Base-by-base conservation (phyloP, 352 stramenopile genomes). In the Phytophthora syringae region DNA sequence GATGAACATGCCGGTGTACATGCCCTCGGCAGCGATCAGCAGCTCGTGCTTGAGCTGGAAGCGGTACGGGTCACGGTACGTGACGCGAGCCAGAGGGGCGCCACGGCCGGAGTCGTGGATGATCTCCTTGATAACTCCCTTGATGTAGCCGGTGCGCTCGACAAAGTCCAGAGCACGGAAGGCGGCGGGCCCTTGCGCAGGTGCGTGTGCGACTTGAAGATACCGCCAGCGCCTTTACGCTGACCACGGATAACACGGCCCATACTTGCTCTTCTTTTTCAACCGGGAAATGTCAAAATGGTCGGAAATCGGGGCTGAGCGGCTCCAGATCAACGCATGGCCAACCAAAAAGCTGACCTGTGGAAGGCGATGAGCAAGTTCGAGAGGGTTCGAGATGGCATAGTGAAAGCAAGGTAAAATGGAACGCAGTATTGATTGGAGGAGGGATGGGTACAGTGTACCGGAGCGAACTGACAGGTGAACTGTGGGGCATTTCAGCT, bases 1-100 rank as follows among this genome's bases (percentile, higher is more conserved):
- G 60, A 99, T 94, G 86, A 99, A 99, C 86, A 98, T 89, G 55
- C 97, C 97, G 50, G 94, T 98, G 95, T 99, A 99, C 95, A 99
- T 99, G 77, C 97, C 98, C 77, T 99, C 98, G 22, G 96, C 96
- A 49, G 97, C 97, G 56, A 99, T 85, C 65, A 99, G 89, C n/a
- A 99, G 88, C 85, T 99, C 96, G 71, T 96, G 89, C 61, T 97
- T 90, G 70, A 92, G 82, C 73, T 92, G 88, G 79, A 87, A 93
- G 83, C 70, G 94, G 84, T 97, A 97, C 58, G 88, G 87, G 79
- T 97, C 89, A 80, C 90, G 88, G 89, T 96, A 97, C 60, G 84
- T 97, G 12, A 99, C 95, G 68, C 92, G 91, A 64, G 96, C 97
- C 20, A 99, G 78, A 18, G 97, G 97, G 24, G 97, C 98, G 70